Evolutionary conservation across 176 grass and related monocot genomes (phyloP), one percentile per base, ranked within the genome.

Genomic region (Aegilops sharonensis): DNA sequence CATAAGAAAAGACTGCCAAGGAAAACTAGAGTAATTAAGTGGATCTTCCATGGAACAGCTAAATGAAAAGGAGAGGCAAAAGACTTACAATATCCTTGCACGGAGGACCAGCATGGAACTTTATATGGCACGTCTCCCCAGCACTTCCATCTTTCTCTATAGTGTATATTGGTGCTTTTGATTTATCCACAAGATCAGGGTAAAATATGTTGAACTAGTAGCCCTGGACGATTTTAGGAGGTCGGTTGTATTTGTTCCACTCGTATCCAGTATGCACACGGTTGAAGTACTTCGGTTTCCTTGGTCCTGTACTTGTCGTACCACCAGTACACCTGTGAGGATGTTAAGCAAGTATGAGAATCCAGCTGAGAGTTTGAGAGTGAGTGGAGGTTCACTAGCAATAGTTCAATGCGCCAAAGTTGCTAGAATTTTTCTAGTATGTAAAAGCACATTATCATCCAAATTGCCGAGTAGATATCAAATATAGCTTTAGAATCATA

Each of bases 121-220:
- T 87, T 65, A 95, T 95, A 52, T 90, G 18, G 36, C 96, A 98
- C 48, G 96, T 98, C 78, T 98, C 96, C 68, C 93, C 93, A 47
- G 57, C 89, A 75, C 91, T 94, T 32, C 89, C 91, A 64, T 98
- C 93, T 89, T 94, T 98, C 56, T 98, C 93, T 68, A 98, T 98
- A 36, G 84, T 94, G 91, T 94, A 95, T 11, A 79, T 78, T 6
- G 96, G 93, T 31, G 93, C 93, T 73, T 87, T 98, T 17, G 90
- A 88, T 90, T 98, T 98, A 71, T 98, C 97, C 20, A 98, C 94
- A 36, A 98, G 92, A 84, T 98, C 97, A 75, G 94, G 97, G 74
- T 98, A 98, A 90, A 98, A 98, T 81, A 98, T 91, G 68, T 98
- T 98, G 84, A 98, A 98, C 76, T 98, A 95, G 76, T 98, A 98